Evolutionary conservation across 148 eudicot genomes (phyloP).

Genomic region (Heliosperma pusillum): DNA sequence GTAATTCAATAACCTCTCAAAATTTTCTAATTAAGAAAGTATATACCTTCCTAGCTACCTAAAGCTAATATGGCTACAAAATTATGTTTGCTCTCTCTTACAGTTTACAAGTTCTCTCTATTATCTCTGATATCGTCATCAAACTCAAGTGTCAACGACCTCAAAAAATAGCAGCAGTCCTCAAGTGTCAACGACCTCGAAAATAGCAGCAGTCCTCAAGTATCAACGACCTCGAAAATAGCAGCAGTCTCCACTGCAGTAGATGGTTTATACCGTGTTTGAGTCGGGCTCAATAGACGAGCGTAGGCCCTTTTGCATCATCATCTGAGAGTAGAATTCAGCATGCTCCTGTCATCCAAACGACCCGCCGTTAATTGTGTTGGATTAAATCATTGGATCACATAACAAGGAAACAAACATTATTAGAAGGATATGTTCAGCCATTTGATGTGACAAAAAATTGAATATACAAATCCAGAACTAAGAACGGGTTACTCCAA

Average conservation of each 20-base stretch:
- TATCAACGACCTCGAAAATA: no score
- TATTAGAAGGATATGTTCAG: no score
- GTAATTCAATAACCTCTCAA: not conserved
- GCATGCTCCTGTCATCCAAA: slow-evolving; percentile 41
- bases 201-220: no score
- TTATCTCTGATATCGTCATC: slow-evolving; percentile 11
- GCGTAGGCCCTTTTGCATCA: slow-evolving; percentile 35
- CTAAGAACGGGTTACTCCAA: no score
- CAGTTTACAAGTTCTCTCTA: not conserved
- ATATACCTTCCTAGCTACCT: not conserved
- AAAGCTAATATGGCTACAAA: slow-evolving; percentile 24
- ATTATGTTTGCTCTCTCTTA: slow-evolving; percentile 5
- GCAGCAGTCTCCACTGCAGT: not conserved
- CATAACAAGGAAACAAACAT: no score
- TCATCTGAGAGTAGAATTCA: slow-evolving; percentile 42
- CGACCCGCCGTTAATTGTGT: not conserved
- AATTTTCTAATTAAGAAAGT: not conserved
- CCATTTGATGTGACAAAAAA: no score
- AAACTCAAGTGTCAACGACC: slow-evolving; percentile 13
- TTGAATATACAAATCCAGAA: no score
- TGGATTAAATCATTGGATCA: not conserved
- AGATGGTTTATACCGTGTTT: slow-evolving; percentile 24
- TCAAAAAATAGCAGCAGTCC: slow-evolving; percentile 15
- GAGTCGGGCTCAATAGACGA: slow-evolving; percentile 46
- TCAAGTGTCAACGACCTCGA: no score